Evolutionary conservation across 495 filamentous ascomycete species (phyloP).

Genomic region (Neurospora intermedia): DNA sequence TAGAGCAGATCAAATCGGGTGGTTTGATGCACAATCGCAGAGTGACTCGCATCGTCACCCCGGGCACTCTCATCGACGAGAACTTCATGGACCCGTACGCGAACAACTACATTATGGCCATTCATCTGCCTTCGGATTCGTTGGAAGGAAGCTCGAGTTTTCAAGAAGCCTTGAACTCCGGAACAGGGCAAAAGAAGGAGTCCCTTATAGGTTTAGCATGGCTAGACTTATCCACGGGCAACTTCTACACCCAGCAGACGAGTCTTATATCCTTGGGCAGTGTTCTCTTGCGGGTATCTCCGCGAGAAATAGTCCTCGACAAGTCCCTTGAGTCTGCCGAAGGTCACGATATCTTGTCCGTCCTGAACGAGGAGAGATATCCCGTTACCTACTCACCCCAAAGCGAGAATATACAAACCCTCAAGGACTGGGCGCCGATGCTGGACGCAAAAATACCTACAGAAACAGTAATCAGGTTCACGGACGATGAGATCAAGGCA

Average conservation of each 20-base stretch:
- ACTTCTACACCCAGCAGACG: conserved; percentile 81
- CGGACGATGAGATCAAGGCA: conserved; percentile 47
- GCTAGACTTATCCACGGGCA: conserved; percentile 89
- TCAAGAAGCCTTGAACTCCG: neutral
- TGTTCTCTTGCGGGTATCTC: conserved; percentile 68
- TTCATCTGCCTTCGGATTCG: conserved; percentile 36
- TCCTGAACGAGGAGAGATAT: conserved; percentile 46
- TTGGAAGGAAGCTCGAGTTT: conserved; percentile 2
- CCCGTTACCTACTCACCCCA: conserved; percentile 44
- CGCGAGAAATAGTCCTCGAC: conserved; percentile 76
- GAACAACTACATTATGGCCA: conserved; percentile 81
- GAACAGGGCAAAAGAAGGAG: neutral
- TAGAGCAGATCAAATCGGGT: conserved; percentile 56
- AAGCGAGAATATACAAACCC: conserved; percentile 33
- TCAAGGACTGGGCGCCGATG: conserved; percentile 63
- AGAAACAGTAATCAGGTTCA: conserved; percentile 29
- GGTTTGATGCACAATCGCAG: conserved; percentile 72
- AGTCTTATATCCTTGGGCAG: conserved; percentile 61
- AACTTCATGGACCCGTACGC: conserved; percentile 88
- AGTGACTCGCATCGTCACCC: conserved; percentile 80
- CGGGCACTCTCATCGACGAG: conserved; percentile 93
- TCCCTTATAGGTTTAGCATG: conserved; percentile 69
- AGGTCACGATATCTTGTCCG: conserved; percentile 31
- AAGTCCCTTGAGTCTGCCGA: conserved; percentile 40
- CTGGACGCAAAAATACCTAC: conserved; percentile 55